A percentile compares a stretch with the other conserved stretches of the same genome.
These are phyloP conservation scores for Fusarium cicatricum DNA, from an alignment of 2,329 filamentous ascomycete species.

Conservation along the genomic window DNA sequence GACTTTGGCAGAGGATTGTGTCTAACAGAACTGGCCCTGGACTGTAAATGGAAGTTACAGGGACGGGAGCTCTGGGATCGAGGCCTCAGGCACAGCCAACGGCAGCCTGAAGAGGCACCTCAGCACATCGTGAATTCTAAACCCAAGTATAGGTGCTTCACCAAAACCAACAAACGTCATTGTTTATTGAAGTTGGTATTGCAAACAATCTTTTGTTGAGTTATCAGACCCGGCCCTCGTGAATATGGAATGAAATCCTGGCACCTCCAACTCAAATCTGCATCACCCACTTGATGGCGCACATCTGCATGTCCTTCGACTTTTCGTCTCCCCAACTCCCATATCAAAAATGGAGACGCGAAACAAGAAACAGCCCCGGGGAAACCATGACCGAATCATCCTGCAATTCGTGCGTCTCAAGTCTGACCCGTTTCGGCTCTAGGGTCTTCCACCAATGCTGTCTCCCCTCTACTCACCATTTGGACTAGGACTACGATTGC, in stretches of 20 bases:
- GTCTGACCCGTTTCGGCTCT: background rate
- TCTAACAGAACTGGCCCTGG: no score
- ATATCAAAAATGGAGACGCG: constrained; percentile 43
- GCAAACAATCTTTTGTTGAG: no score
- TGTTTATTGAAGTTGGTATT: no score
- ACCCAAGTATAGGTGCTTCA: no score
- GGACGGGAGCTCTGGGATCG: background rate
- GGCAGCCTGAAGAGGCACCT: constrained; percentile 3
- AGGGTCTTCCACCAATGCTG: background rate
- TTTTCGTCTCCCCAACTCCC: background rate
- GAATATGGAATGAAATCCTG: no score
- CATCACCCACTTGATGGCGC: constrained; percentile 7
- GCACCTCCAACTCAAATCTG: background rate
- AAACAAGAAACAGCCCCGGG: constrained; percentile 48
- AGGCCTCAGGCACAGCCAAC: constrained; percentile 26
- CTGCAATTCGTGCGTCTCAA: constrained; percentile 76
- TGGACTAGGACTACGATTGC: constrained; percentile 77
- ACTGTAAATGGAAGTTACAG: no score
- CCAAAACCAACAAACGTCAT: no score
- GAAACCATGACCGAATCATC: constrained; percentile 73
- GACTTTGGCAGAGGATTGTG: no score
- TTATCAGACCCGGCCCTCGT: no score
- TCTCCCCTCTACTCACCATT: constrained; percentile 23
- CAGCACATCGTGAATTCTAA: background rate
- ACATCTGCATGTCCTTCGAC: constrained; percentile 7